These are phyloP conservation scores for Castanea crenata DNA, from an alignment of 306 rosid species.

Conservation along the genomic window DNA sequence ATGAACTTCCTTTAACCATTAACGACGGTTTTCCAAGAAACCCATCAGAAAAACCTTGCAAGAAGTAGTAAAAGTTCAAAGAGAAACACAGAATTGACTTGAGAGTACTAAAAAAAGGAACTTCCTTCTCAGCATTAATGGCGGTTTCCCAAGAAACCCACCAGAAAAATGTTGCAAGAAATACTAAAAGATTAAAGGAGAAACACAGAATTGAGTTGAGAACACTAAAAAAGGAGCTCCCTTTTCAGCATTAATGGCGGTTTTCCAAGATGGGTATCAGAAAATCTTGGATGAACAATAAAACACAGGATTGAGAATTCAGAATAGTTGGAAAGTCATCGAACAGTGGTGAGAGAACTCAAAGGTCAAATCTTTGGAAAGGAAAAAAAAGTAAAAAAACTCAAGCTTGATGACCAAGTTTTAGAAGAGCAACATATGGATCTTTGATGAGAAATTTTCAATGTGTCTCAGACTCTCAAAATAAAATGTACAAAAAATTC, in stretches of 20 bases:
- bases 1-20: slow-evolving; percentile 28
- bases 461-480: too few relatives aligned
- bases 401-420: slow-evolving; percentile 10
- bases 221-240: slow-evolving; percentile 23
- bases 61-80: too few relatives aligned
- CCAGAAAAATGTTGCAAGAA: not conserved
- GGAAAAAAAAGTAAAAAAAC: not conserved
- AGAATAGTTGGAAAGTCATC: not conserved
- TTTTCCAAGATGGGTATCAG: slow-evolving; percentile 3
- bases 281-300: not conserved
- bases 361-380: not conserved
- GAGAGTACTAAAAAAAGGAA: slow-evolving; percentile 7
- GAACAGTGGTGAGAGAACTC: not conserved
- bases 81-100: not conserved
- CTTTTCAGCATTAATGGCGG: slow-evolving; percentile 24
- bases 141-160: slow-evolving; percentile 18
- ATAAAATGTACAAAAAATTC: not conserved
- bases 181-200: too few relatives aligned
- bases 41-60: slow-evolving; percentile 12
- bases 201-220: not conserved
- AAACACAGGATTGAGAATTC: not conserved
- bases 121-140: slow-evolving; percentile 23
- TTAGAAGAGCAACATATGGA: not conserved
- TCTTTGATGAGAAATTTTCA: not conserved
- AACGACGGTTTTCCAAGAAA: slow-evolving; percentile 15